Base-by-base conservation (phyloP, 2,329 filamentous ascomycete genomes). In the Xylaria sp. region DNA sequence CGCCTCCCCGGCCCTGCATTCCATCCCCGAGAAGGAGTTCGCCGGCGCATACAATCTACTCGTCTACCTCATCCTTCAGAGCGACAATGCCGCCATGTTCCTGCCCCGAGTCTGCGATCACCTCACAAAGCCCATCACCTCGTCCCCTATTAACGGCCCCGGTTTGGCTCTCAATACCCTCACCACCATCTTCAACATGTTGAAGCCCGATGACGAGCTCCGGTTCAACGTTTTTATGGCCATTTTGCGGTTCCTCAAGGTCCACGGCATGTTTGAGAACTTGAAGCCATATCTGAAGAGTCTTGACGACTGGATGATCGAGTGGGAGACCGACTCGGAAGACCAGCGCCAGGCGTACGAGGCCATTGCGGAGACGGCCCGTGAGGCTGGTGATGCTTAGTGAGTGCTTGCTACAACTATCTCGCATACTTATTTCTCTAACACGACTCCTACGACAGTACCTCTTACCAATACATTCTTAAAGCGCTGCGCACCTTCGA, bases 31-130 rank as follows among this genome's bases (percentile, higher is more conserved):
- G 86, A 96, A 96, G 87, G 95, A 98, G 81, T 96, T 97, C 80
- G 94, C 93, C 68, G 91, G 95, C 66, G 93, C 95, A 68, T 97
- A 97, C 84, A 98, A 99, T 84, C 91, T 98, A 74, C 90, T 99
- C 79, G 90, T 98, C 77, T 93, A 97, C 84, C 90, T 99, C 67
- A 89, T 97, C 73, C 87, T 93, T 76, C 93, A 97, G 82, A 93
- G 94, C 67, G 89, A 92, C 75, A 92, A 94, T 74, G 88, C 92
- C 73, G 91, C 93, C 81, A 92, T 92, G 82, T 92, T 96, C 84
- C 90, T 99, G 72, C 92, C 93, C 66, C 87, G 88, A 75, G 90
- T 99, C 76, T 98, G 96, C 88, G 86, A 90, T 76, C 95, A 96
- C 83, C 92, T 99, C 77, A 89, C 89, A 72, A 91, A 93, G 79